Percentiles rank a stretch among this genome's conserved stretches.
Conservation (phyloP, 495 filamentous ascomycete species). For the Hypoxylon cercidicola region DNA sequence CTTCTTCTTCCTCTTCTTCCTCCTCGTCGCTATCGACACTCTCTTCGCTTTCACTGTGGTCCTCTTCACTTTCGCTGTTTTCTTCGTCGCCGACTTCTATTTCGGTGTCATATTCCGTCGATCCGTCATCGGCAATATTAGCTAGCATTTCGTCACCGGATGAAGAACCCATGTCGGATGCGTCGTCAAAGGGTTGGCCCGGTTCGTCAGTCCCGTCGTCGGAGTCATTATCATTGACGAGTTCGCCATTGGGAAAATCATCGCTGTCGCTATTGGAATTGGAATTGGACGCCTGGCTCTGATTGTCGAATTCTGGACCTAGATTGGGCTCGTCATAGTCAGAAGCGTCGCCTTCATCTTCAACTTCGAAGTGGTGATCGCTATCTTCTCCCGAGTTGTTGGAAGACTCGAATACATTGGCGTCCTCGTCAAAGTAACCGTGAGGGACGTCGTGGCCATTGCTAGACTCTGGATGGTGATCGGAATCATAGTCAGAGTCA, state of each 20-base stretch:
- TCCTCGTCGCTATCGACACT: too few relatives aligned
- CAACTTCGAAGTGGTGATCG: neutral
- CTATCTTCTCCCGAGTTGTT: neutral
- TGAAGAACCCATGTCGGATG: neutral
- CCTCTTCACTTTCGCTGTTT: neutral
- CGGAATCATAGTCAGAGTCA: neutral
- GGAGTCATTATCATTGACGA: neutral
- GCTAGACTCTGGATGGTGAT: neutral
- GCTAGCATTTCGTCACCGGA: neutral
- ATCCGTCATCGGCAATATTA: neutral
- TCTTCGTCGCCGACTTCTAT: neutral
- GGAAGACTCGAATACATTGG: too few relatives aligned
- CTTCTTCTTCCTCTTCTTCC: too few relatives aligned
- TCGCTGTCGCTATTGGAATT: neutral
- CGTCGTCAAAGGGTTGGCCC: neutral
- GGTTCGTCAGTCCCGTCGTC: neutral
- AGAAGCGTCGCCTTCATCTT: too few relatives aligned
- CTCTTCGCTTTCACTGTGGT: too few relatives aligned
- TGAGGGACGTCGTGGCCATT: neutral
- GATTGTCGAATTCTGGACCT: neutral
- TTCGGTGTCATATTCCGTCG: neutral
- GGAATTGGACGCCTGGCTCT: neutral
- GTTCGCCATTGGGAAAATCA: neutral
- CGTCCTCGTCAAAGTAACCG: too few relatives aligned
- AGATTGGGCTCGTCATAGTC: too few relatives aligned